Base-by-base conservation (phyloP, 768 basidiomycete species). In the Coprinopsis cinerea region DNA sequence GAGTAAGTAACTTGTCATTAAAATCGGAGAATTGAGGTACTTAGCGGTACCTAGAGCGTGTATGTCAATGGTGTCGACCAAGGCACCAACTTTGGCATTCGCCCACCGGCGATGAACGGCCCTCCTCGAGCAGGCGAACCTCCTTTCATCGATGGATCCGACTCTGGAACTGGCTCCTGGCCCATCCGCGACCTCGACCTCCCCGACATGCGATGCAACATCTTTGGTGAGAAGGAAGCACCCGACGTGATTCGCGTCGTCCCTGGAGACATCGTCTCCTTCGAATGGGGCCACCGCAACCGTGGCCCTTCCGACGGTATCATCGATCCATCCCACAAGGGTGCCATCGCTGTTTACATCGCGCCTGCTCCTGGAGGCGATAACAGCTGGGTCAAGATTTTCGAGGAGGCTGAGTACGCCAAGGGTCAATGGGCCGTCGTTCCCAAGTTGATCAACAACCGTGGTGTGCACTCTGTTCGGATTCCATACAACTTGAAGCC, bases 51-150 rank as follows among this genome's bases (percentile, higher is more conserved):
- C 18, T 26, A 52, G 44, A 47, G 67, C 34, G 62, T 66, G 27
- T 68, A 67, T 63, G 62, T 70, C 35, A 68, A 70, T 52, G 67
- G 63, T 30, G 64, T 66, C 24, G 63, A 66, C 51, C 67, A 70
- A 55, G 69, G 68, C 27, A 52, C 51, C 22, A 52, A 52, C 45
- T 26, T 40, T 24, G 51, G 51, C 2, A 52, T 52, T 24, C 51
- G 51, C n/a, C 51, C 51, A 9, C 50, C 50, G 5, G 50, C 50
- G 3, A 51, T 51, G 50, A 51, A 51, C 26, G 51, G 51, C 20
- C 51, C 51, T 11, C 51, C 51, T 1, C 51, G 51, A 26, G 51
- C 37, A 5, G 20, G 24, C 35, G 51, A 52, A 20, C 51, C 51
- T 7, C 51, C 51, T 10, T 52, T 52, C 45, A 52, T 52, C 51